Conservation (phyloP, 2,329 filamentous ascomycete species). For the Sporothrix sp. region DNA sequence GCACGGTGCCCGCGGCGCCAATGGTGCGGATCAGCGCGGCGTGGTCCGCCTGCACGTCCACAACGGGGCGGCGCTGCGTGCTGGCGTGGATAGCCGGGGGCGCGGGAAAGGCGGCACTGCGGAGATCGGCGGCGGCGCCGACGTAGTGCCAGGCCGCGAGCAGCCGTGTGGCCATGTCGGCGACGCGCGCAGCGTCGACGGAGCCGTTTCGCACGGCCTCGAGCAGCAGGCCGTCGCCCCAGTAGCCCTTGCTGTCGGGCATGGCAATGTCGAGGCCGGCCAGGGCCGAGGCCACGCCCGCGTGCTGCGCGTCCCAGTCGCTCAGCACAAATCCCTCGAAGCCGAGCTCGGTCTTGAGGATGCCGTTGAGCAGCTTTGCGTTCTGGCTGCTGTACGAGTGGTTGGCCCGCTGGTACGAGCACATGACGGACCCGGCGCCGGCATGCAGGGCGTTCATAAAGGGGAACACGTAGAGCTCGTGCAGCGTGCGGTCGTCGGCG, state of each 20-base stretch:
- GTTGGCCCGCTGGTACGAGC: constrained; percentile 63
- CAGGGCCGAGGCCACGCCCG: constrained; percentile 43
- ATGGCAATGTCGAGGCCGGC: constrained; percentile 62
- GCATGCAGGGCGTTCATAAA: constrained; percentile 52
- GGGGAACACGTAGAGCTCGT: constrained; percentile 57
- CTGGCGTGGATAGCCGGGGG: constrained; percentile 33
- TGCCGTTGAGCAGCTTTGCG: constrained; percentile 55
- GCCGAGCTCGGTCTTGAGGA: constrained; percentile 53
- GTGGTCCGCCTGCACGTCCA: constrained; percentile 47
- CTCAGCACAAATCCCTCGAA: constrained; percentile 61
- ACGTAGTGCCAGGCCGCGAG: constrained; percentile 26
- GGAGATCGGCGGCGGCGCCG: constrained; percentile 30
- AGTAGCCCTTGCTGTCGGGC: constrained; percentile 42
- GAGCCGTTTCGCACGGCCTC: constrained; percentile 70
- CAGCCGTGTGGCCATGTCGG: constrained; percentile 65
- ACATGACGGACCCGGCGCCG: constrained; percentile 52
- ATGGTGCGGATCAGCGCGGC: constrained; percentile 40
- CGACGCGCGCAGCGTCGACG: constrained; percentile 57
- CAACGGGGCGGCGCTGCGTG: constrained; percentile 50
- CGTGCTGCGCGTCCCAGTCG: constrained; percentile 61
- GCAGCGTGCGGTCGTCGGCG: constrained; percentile 54
- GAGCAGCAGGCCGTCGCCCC: constrained; percentile 55
- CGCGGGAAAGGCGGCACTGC: constrained; percentile 19
- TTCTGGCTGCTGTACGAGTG: constrained; percentile 67
- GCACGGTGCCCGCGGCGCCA: constrained; percentile 46